Evolutionary conservation across 2,329 filamentous ascomycete species (phyloP).

Genomic region (Stagonosporopsis rhizophila): DNA sequence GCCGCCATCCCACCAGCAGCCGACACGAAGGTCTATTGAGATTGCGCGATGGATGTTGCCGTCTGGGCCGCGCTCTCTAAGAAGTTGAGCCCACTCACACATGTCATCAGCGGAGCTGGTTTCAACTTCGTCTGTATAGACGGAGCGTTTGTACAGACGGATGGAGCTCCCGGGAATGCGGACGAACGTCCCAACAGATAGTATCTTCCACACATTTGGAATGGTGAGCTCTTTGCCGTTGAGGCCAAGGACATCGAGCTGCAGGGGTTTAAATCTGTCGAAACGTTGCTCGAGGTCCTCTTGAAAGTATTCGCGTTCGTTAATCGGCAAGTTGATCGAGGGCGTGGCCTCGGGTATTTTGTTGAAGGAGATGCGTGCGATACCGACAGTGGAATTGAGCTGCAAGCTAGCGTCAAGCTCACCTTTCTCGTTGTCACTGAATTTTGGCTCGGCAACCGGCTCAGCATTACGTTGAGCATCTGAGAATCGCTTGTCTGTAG

Average conservation of each 20-base stretch:
- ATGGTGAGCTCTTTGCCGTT: slow-evolving; percentile 51
- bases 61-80: slow-evolving; percentile 28
- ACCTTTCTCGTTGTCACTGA: slow-evolving; percentile 24
- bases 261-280: slow-evolving; percentile 36
- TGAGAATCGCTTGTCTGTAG: slow-evolving; percentile 28
- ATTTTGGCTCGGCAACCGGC: slow-evolving; percentile 6
- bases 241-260: slow-evolving; percentile 46
- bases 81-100: slow-evolving; percentile 32
- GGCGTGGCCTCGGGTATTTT: slow-evolving; percentile 22
- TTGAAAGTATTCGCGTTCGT: slow-evolving; percentile 28
- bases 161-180: slow-evolving; percentile 51
- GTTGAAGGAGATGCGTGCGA: slow-evolving; percentile 43
- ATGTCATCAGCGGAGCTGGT: background rate
- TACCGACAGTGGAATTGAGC: slow-evolving; percentile 32
- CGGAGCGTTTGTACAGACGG: slow-evolving; percentile 50
- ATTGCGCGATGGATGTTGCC: slow-evolving; percentile 49
- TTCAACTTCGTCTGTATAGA: slow-evolving; percentile 22
- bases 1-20: slow-evolving; percentile 55
- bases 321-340: slow-evolving; percentile 23
- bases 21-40: slow-evolving; percentile 56
- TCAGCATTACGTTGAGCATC: slow-evolving; percentile 17
- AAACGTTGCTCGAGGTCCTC: slow-evolving; percentile 45
- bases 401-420: slow-evolving; percentile 25
- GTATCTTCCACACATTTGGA: slow-evolving; percentile 43
- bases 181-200: slow-evolving; percentile 44